Evolutionary conservation across 192 early-diverging fungal genomes (phyloP), one percentile per base, ranked within the genome.

Genomic region (Chytriomyces confervae): DNA sequence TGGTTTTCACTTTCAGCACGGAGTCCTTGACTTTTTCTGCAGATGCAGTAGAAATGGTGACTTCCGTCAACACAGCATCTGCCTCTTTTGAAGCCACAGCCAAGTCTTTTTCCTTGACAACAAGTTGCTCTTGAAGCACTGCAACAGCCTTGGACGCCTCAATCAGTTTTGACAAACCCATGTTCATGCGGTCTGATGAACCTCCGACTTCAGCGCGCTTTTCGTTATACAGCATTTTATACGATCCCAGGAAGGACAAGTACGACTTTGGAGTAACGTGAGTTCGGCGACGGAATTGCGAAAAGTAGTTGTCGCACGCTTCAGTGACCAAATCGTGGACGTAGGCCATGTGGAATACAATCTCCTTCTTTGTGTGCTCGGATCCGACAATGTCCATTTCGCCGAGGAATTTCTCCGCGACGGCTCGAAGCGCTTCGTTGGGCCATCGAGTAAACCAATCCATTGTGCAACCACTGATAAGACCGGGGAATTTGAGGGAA

Each of bases 1-100:
- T 89, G 29, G 84, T 90, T 69, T 91, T 91, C 48, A 91, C 89
- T 75, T 91, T 90, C 13, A 88, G 67, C 48, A 91, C 89, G 10
- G 88, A 44, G 45, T 91, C 89, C 69, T 91, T 91, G n/a, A 91
- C 89, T 62, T 90, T 91, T 77, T 91, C 89, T 7, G 89, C 89
- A 62, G 89, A 57, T 1, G 83, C 80, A 29, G 89, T 91, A 77
- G 82, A 84, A 29, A 76, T 69, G 0, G 89, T 91, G 7, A 91
- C 89, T 81, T 91, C 89, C 9, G 81, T 83, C 7, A 91, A 72
- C 23, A 91, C 89, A 5, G 78, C 72, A 82, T 91, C 88, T 4
- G 89, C 89, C 20, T 63, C 80, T 66, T 90, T 91, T 5, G 86
- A 86, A 46, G 89, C 89, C 13, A 90, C 77, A 10, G 82, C 84